These are phyloP conservation scores for Basidioascus undulatus DNA, from an alignment of 768 basidiomycete genomes.

Conservation along the genomic window DNA sequence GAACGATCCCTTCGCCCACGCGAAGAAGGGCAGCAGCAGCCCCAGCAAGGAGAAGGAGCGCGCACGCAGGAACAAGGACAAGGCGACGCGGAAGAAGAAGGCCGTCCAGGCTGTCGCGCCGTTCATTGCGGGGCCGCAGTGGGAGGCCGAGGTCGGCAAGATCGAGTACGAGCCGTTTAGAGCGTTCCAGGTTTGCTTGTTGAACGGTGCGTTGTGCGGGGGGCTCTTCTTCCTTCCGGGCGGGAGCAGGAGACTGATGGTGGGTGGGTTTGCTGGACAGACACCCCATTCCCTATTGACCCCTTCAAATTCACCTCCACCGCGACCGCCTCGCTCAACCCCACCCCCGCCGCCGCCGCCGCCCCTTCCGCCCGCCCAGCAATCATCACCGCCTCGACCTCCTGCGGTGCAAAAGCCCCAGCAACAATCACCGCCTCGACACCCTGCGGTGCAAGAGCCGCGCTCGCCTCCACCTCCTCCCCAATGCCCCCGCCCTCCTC, in stretches of 20 bases:
- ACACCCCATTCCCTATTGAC: conserved; percentile 45
- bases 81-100: too few species aligned
- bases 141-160: conserved; percentile 43
- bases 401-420: conserved; percentile 7
- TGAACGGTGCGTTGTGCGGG: conserved; percentile 42
- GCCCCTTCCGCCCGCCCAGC: conserved; percentile 14
- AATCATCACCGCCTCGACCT: conserved; percentile 8
- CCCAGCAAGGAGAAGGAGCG: background rate
- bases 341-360: conserved; percentile 13
- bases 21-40: background rate
- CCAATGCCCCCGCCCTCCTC: conserved; percentile 21
- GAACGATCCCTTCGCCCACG: conserved; percentile 8
- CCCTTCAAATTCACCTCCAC: conserved; percentile 50
- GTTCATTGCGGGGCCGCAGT: conserved; percentile 57
- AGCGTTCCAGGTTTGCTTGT: conserved; percentile 47
- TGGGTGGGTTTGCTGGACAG: conserved; percentile 23
- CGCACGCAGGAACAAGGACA: too few species aligned
- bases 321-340: conserved; percentile 11
- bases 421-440: background rate
- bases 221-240: background rate
- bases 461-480: conserved; percentile 17
- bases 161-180: conserved; percentile 47
- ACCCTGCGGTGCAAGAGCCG: conserved; percentile 13
- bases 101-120: too few species aligned
- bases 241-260: too few species aligned